Evolutionary conservation across 305 asterid genomes (phyloP), one percentile per base, ranked within the genome.

Genomic region (Rubia balearica): DNA sequence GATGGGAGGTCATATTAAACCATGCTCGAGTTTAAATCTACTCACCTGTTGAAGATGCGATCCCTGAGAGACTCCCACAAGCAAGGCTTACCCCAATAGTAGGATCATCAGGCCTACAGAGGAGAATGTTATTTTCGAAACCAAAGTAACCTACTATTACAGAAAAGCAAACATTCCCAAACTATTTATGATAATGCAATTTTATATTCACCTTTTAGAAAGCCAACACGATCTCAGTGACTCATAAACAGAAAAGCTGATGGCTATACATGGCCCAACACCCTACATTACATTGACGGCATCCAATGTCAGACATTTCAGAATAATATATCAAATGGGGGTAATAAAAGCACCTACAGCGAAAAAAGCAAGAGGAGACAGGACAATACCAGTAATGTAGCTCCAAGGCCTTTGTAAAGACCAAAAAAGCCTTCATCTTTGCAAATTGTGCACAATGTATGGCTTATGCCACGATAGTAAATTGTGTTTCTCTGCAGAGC

Each of bases 41-140:
- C 87, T 60, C 73, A 92, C 99, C 96, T 77, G 96, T 88, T 69
- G 98, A 95, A 63, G 99, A 89, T 62, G 96, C 97, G 68, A 95
- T 87, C 59, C 99, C 99, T 53, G 99, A 92, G 57, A 95, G 88
- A 87, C 97, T 87, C 79, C 99, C 99, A 77, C 97, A 95, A 75
- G 86, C 85, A 79, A 95, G 99, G 85, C 97, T 90, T 75, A 90
- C 87, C 48, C 78, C 55, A 30, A 88, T 78, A 19, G 90, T 79
- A 77, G 99, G 84, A 77, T 92, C 98, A 67, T 87, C 68, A 27
- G 99, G 98, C 96, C 99, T 95, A 68, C 48, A 13, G 65, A 71
- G 64, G 73, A 36, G n/a, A 41, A 38, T 7, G 42, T 69, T 27
- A 71, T 27, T 22, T 56, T 38, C 71, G 60, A 56, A 71, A 65